Evolutionary conservation across 192 early-diverging fungal genomes (phyloP), one percentile per base, ranked within the genome.

Genomic region (Backusella luteola): DNA sequence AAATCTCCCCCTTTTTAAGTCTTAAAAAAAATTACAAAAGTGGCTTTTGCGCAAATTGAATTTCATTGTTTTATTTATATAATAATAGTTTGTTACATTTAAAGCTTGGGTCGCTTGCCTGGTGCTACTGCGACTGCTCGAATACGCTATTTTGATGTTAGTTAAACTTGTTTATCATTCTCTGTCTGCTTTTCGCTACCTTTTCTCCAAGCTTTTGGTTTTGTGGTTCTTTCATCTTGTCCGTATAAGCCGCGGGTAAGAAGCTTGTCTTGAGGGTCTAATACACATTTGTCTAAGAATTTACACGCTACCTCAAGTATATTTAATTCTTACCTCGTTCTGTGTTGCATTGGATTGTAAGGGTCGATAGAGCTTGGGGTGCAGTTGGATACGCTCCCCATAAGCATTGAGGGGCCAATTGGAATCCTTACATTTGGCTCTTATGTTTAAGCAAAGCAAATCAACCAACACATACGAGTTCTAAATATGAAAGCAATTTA

Each of bases 391-490:
- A 59, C 88, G 84, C 0, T 89, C 92, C 6, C 93, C 94, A 80
- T 95, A 95, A 26, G 94, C 87, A 34, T 87, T 88, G 5, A 99
- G 77, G 1, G 90, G 86, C 96, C 97, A 99, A 67, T 90, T 88
- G 17, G 88, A 80, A 2, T 89, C 75, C 63, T 90, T 88, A 73
- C 92, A 91, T 76, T 89, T 90, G 44, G 93, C 92, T 70, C 90
- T 92, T 23, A 99, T 92, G 66, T 96, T 69, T 44, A 91, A 85
- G 79, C 95, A 93, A 26, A 92, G 79, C 56, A 99, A 80, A 75
- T 99, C 97, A 81, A 92, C 91, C 41, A 97, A 68, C 14, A 93
- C 85, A 83, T 97, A 97, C 3, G 97, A 83, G 67, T 94, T 88
- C 85, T 91, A 76, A 56, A 59, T 34, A 32, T n/a, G 44, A 32